Evolutionary conservation across 345 rosid species (phyloP), one percentile per base, ranked within the genome.

Genomic region (Salix koriyanagi): DNA sequence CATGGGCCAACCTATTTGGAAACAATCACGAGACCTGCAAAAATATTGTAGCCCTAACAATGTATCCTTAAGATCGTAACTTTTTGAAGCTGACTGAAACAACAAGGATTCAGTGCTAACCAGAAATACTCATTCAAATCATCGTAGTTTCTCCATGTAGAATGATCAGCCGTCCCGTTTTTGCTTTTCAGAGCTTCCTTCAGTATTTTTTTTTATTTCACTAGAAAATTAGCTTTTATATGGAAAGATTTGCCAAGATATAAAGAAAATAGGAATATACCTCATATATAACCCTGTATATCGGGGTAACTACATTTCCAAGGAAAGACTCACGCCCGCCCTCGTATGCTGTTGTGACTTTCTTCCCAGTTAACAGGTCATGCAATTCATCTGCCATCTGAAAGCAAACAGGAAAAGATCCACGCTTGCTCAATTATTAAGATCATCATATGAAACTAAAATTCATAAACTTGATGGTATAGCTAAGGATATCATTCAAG

Each of bases 81-180:
- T 66, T 52, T 30, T 74, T 67, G 37, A 73, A 82, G 79, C 69
- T 73, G 62, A 46, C 7, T 60, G 23, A 79, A 62, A 68, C 3
- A 26, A 32, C 26, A 23, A 19, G 46, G 73, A 54, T 26, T 32
- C 23, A 73, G 65, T 73, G 46, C 91, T 79, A 36, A 91, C 99
- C 97, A 95, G 88, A 95, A 95, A 83, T 76, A 95, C 85, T 95
- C 99, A 48, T 93, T 95, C 73, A 93, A 85, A 79, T 95, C 99
- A 84, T 95, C 99, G n/a, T 93, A 95, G 88, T 95, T 95, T 87
- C 99, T 89, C 99, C 99, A 95, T 72, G 89, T 87, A 64, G 93
- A 91, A 83, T 95, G 90, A 78, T 90, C 92, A 73, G 97, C 91
- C 14, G 94, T 88, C 70, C 97, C 99, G 60, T 86, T 86, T 85